phyloP scores from a whole-genome alignment of 306 rosid species.

The Datisca glomerata region DNA sequence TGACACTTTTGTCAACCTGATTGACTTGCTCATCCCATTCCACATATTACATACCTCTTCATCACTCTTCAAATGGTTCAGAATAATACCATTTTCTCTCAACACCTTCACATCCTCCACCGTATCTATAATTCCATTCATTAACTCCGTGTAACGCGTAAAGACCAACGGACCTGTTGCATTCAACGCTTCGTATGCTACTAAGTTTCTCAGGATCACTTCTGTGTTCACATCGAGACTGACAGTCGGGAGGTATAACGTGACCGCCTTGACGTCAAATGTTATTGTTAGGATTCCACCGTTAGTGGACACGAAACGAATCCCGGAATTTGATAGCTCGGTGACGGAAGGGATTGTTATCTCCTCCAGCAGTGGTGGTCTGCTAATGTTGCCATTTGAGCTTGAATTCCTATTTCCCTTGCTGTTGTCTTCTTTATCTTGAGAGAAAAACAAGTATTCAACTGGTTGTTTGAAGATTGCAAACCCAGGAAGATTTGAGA shows the following conservation, averaged over 20 bases:
- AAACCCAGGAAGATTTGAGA: conserved; percentile 41
- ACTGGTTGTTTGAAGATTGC: conserved; percentile 25
- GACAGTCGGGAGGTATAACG: conserved; percentile 44
- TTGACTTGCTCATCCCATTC: conserved; percentile 69
- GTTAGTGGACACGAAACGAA: conserved; percentile 23
- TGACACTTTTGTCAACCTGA: conserved; percentile 48
- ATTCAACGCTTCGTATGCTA: conserved; percentile 65
- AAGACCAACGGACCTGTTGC: conserved; percentile 50
- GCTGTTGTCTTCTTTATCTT: conserved; percentile 19
- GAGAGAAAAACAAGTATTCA: conserved; percentile 13
- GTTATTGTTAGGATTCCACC: conserved; percentile 35
- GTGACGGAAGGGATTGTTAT: conserved; percentile 58
- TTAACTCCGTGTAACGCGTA: conserved; percentile 52
- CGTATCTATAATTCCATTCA: conserved; percentile 69
- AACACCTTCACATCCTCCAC: conserved; percentile 49
- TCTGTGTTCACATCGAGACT: conserved; percentile 45
- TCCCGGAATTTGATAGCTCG: conserved; percentile 30
- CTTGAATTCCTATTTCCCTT: conserved; percentile 19
- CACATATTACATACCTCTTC: conserved; percentile 45
- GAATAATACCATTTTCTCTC: conserved; percentile 37
- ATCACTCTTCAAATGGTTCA: conserved; percentile 60
- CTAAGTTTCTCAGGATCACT: conserved; percentile 50
- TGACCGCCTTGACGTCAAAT: conserved; percentile 31
- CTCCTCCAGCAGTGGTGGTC: conserved; percentile 56
- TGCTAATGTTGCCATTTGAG: conserved; percentile 8